Evolutionary conservation across 768 basidiomycete species (phyloP), one percentile per base, ranked within the genome.

Genomic region (Lactarius quietus): DNA sequence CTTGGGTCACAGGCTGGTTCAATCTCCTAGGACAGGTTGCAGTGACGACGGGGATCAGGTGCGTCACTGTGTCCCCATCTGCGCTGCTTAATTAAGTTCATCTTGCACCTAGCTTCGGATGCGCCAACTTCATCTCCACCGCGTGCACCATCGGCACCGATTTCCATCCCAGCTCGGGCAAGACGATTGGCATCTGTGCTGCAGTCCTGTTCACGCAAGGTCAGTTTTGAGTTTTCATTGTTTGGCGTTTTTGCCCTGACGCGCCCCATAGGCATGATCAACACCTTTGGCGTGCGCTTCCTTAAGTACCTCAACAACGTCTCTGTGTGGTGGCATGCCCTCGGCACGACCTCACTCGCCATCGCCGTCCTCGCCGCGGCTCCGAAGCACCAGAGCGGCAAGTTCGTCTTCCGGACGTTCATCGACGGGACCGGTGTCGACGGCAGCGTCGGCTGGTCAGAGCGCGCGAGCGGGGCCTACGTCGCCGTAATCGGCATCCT

Each of bases 1-100:
- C 88, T 0, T 92, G 89, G 89, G 79, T 87, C 15, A 87, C 86
- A 1, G 89, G 86, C 14, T 88, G 87, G 86, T 88, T 89, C 75
- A 89, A 89, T 71, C 76, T 89, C 18, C 77, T 89, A 14, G 88
- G 88, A 0, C 89, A 90, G 74, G 89, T 90, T 0, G 89, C 89
- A 3, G 85, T 91, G 8, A 90, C 89, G 0, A 88, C 88, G 2
- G 88, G 88, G 4, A 89, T 89, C 71, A 83, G 82, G 82, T 86
- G 57, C 20, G 74, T 67, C 14, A 6, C 43, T n/a, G 7, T 3
- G 0, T 41, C 36, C 23, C 45, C 1, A n/a, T 17, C n/a, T 17
- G 14, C 35, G 10, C 9, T 9, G 7, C 15, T 54, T 4, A 31
- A 9, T 31, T 14, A 20, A 31, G 23, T 33, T 36, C 59, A 12